Conservation (phyloP, 2,329 filamentous ascomycete genomes). For the Periconia sp. region DNA sequence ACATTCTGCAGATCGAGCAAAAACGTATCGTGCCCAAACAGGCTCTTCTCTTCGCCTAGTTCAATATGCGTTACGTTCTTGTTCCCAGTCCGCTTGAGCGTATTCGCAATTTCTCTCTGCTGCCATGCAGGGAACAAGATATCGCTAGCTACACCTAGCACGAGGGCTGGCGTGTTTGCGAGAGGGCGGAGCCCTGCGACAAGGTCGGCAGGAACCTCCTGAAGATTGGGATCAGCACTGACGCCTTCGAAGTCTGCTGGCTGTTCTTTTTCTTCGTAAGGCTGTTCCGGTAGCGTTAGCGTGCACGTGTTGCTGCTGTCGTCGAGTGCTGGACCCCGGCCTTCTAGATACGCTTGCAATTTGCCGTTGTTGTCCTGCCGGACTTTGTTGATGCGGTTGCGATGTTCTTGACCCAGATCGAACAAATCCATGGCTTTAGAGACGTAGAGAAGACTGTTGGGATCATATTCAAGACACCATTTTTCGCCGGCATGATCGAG, state of each 20-base stretch:
- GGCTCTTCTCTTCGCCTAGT: slow-evolving; percentile 88
- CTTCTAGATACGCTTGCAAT: slow-evolving; percentile 56
- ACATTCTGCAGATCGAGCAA: slow-evolving; percentile 90
- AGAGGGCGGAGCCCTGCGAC: slow-evolving; percentile 75
- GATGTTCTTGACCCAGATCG: slow-evolving; percentile 78
- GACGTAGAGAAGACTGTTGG: slow-evolving; percentile 93
- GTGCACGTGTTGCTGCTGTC: slow-evolving; percentile 65
- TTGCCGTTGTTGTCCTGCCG: slow-evolving; percentile 66
- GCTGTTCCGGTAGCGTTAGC: slow-evolving; percentile 79
- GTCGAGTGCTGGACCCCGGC: slow-evolving; percentile 27
- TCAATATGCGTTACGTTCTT: slow-evolving; percentile 84
- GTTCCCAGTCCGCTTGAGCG: slow-evolving; percentile 79
- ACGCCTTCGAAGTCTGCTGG: slow-evolving; percentile 29
- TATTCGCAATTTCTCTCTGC: slow-evolving; percentile 89
- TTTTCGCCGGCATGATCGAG: slow-evolving; percentile 98
- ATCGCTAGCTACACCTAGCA: slow-evolving; percentile 94
- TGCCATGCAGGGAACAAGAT: slow-evolving; percentile 98
- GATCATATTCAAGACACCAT: slow-evolving; percentile 94
- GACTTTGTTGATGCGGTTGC: slow-evolving; percentile 66
- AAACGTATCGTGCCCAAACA: slow-evolving; percentile 98
- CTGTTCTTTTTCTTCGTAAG: slow-evolving; percentile 85
- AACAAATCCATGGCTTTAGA: slow-evolving; percentile 99
- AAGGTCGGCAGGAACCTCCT: slow-evolving; percentile 72
- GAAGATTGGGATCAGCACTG: slow-evolving; percentile 35
- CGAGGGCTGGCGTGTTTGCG: slow-evolving; percentile 78